Evolutionary conservation across 2,329 filamentous ascomycete species (phyloP).

Genomic region (Nemania sp.): DNA sequence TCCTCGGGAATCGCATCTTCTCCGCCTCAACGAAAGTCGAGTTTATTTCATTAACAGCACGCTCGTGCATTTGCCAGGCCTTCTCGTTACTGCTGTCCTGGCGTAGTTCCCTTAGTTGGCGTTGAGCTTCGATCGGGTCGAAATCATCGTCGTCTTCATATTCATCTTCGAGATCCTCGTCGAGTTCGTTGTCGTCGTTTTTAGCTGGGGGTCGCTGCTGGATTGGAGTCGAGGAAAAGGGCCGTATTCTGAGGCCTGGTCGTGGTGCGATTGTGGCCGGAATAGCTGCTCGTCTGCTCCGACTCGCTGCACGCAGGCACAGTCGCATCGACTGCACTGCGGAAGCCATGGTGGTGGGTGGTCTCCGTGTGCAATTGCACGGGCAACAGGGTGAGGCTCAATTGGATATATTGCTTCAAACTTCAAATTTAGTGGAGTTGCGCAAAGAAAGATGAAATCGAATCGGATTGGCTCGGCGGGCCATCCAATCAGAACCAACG

Average conservation of each 20-base stretch:
- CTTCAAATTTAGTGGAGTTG: conserved; percentile 39
- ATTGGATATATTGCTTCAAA: conserved; percentile 25
- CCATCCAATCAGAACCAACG: conserved; percentile 20
- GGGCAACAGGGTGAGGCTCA: conserved; percentile 28
- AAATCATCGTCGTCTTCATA: conserved; percentile 21
- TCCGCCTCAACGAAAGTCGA: conserved; percentile 12
- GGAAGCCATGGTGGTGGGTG: conserved; percentile 55
- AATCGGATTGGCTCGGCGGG: conserved; percentile 23
- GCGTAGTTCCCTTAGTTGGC: not conserved
- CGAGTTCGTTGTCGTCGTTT: conserved; percentile 44
- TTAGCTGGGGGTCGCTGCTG: conserved; percentile 39
- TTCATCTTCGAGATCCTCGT: conserved; percentile 36
- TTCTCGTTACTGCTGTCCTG: conserved; percentile 20
- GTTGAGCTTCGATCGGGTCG: conserved; percentile 6
- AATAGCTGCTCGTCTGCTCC: conserved; percentile 45
- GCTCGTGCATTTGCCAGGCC: conserved; percentile 35
- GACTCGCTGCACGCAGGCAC: conserved; percentile 53
- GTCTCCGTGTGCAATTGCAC: conserved; percentile 30
- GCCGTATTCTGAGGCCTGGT: conserved; percentile 44
- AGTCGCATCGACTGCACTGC: conserved; percentile 57
- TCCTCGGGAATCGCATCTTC: conserved; percentile 16
- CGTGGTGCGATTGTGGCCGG: conserved; percentile 39
- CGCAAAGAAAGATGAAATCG: conserved; percentile 1
- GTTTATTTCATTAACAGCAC: conserved; percentile 19
- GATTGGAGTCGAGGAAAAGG: conserved; percentile 48